Percentiles rank a stretch among this genome's conserved stretches.
phyloP scores from a whole-genome alignment of 352 stramenopile genomes.

The Pythium phragmitis region DNA sequence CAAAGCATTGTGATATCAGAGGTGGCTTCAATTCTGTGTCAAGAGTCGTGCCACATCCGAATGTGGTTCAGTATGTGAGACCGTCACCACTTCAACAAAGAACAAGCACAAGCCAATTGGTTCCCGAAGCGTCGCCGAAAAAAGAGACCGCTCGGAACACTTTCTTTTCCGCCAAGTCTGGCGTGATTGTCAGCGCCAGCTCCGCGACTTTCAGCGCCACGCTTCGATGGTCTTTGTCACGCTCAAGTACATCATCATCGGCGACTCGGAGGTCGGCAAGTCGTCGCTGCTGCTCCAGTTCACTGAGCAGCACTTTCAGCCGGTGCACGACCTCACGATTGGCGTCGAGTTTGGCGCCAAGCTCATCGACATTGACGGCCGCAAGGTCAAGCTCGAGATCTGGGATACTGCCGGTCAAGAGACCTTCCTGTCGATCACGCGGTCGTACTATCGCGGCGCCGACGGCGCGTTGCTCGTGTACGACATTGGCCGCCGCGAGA shows the following conservation, averaged over 20 bases:
- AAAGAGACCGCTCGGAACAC: not conserved
- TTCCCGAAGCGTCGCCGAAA: not conserved
- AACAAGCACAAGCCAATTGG: too few species aligned
- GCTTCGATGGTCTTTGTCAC: conserved; percentile 82
- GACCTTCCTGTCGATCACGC: conserved; percentile 88
- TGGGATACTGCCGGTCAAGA: conserved; percentile 92
- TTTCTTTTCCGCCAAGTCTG: not conserved
- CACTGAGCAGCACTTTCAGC: conserved; percentile 89
- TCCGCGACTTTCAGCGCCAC: too few species aligned
- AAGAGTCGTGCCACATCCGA: conserved; percentile 1
- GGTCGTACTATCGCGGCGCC: conserved; percentile 86
- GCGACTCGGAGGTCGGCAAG: conserved; percentile 89
- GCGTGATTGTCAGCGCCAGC: not conserved
- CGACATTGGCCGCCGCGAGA: conserved; percentile 75
- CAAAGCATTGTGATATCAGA: not conserved
- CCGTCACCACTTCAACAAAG: not conserved
- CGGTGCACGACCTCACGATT: conserved; percentile 90
- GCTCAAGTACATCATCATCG: conserved; percentile 91
- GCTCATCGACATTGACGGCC: conserved; percentile 76
- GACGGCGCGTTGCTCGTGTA: conserved; percentile 89
- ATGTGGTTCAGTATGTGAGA: conserved; percentile 3
- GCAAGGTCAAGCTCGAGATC: conserved; percentile 91
- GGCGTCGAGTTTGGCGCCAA: conserved; percentile 91
- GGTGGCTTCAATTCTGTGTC: too few species aligned
- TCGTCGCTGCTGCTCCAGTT: conserved; percentile 90